Evolutionary conservation across 106 monocot species (phyloP), one percentile per base, ranked within the genome.

Genomic region (Allium cepa): DNA sequence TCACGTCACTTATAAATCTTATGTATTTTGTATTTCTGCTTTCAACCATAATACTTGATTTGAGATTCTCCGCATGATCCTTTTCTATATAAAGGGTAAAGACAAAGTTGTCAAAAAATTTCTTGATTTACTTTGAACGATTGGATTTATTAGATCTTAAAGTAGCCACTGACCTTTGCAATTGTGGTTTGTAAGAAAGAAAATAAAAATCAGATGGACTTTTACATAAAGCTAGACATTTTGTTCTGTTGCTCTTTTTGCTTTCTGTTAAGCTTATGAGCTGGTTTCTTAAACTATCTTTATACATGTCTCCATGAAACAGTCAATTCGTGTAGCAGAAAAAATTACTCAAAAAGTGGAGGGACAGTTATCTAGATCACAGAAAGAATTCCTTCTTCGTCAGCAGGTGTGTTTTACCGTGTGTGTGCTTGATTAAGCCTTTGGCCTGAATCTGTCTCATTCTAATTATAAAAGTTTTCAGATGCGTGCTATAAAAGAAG

Each of bases 401-500:
- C 93, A 99, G 63, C 99, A 99, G 99, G 99, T 99, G 26, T 68
- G 49, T 64, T 46, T 63, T 36, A 10, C n/a, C 3, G 36, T 36
- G 7, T 0, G 47, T 14, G 47, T 14, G 1, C 3, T 62, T 62
- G n/a, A 15, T 63, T n/a, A 61, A 9, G 12, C n/a, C 11, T n/a
- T 45, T 9, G 12, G 10, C 45, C 11, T 9, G 12, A 10, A 61
- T 26, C 60, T 60, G 26, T 60, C 3, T 18, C 26, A 60, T 60
- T 18, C 10, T 14, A 46, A 36, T 63, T 46, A 63, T 47, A 13
- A 53, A 52, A 67, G 27, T 45, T 65, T 77, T 9, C 53, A 99
- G 99, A 99, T 99, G 99, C 85, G 90, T 69, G 99, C 92, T 57
- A 99, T 99, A 71, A 93, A 99, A 77, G 99, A 99, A 63, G 99